Evolutionary conservation across 2,329 filamentous ascomycete species (phyloP), one percentile per base, ranked within the genome.

Genomic region (Tolypocladium tropicale): DNA sequence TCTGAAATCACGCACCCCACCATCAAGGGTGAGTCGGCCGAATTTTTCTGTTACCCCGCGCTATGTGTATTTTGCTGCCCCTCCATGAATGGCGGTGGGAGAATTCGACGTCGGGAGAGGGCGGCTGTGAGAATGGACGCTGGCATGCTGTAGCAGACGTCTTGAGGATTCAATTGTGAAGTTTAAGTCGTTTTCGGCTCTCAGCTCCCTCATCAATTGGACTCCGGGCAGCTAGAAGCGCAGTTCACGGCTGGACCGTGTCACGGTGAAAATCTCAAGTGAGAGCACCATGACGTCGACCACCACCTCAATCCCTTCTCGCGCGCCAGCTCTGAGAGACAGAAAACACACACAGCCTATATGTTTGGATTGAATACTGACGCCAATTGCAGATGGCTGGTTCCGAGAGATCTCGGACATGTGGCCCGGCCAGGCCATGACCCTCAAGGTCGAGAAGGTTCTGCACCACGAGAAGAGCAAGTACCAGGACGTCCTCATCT

Each of bases 371-470:
- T 12, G 1, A 18, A 41, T 36, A 37, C 55, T 60, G 36, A 59
- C 37, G 46, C 14, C 4, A 3, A 4, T 10, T 41, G 12, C 23
- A 96, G 94, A 97, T 96, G 94, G 93, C 79, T 99, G 94, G 94
- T 99, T 99, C 88, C 89, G 91, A 75, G 94, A 99, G 80, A 92
- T 96, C 78, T 95, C 89, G 66, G 80, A 94, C 71, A 97, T 99
- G 93, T 99, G 94, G 94, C 93, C 94, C 61, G 83, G 94, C 73
- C 94, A 97, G 80, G 94, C 94, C 73, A 97, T 97, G 93, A 96
- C 89, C 65, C 87, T 96, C 72, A 91, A 89, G 77, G 94, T 99
- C 76, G 93, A 99, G 75, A 90, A 96, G 81, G 86, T 99, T 70
- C 82, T 99, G 61, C 92, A 96, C 83, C 93, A 97, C 81, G 94